Conservation (phyloP, 768 basidiomycete genomes). For the Coprinellus micaceus region DNA sequence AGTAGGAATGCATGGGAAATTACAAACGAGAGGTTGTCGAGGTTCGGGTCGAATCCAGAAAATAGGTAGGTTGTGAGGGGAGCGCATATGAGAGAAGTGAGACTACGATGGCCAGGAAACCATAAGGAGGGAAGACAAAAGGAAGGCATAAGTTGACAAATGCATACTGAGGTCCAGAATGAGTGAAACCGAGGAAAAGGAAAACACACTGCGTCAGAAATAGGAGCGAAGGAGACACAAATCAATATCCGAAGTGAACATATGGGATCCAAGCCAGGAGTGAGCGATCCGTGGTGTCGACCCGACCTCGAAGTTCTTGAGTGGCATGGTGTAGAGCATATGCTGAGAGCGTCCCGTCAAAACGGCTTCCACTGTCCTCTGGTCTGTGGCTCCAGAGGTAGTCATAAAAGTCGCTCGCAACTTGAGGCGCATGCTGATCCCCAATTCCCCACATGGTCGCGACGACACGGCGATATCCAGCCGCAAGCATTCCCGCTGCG, state of each 20-base stretch:
- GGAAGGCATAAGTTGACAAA: too few relatives aligned
- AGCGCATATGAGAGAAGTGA: too few relatives aligned
- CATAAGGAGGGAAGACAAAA: too few relatives aligned
- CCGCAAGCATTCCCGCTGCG: constrained; percentile 36
- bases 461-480: constrained; percentile 26
- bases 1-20: too few relatives aligned
- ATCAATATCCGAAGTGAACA: constrained; percentile 5
- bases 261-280: neutral
- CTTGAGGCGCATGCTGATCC: constrained; percentile 26
- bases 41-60: too few relatives aligned
- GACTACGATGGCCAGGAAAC: too few relatives aligned
- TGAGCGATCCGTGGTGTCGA: neutral
- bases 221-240: neutral
- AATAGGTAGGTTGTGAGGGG: too few relatives aligned
- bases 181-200: too few relatives aligned
- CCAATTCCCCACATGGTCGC: constrained; percentile 38
- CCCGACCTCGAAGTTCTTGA: neutral
- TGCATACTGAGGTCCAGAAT: too few relatives aligned
- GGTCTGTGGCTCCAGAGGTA: neutral
- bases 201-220: too few relatives aligned
- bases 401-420: constrained; percentile 27
- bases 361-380: neutral
- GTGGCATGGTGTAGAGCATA: constrained; percentile 5
- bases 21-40: too few relatives aligned
- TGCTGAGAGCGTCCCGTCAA: neutral